Evolutionary conservation across 106 monocot genomes (phyloP).

Genomic region (Chionographis japonica): DNA sequence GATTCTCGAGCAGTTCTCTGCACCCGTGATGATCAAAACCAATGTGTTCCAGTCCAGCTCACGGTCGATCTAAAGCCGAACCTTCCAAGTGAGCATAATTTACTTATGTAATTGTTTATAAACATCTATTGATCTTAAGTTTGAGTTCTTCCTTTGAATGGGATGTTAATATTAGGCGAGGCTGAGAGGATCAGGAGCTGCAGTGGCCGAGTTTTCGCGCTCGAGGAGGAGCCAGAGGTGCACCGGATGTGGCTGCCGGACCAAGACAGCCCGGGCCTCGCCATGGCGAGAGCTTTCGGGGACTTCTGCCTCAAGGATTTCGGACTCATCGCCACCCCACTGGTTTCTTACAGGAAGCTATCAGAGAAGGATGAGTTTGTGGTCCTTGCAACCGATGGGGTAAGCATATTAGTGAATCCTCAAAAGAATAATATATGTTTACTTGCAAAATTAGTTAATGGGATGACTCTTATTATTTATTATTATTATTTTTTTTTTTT

Average conservation of each 20-base stretch:
- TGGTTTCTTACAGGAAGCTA: slow-evolving; percentile 31
- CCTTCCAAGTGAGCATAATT: slow-evolving; percentile 29
- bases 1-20: slow-evolving; percentile 47
- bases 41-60: slow-evolving; percentile 38
- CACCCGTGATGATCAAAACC: slow-evolving; percentile 28
- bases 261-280: slow-evolving; percentile 44
- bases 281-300: slow-evolving; percentile 57
- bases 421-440: too few relatives aligned
- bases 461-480: too few relatives aligned
- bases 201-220: slow-evolving; percentile 45
- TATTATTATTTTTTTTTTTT: too few relatives aligned
- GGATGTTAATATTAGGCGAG: slow-evolving; percentile 21
- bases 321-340: slow-evolving; percentile 44
- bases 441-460: too few relatives aligned
- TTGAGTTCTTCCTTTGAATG: background rate
- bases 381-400: slow-evolving; percentile 56
- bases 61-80: slow-evolving; percentile 54
- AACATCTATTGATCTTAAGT: too few relatives aligned
- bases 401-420: slow-evolving; percentile 6
- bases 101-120: background rate
- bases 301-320: slow-evolving; percentile 59
- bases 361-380: slow-evolving; percentile 46
- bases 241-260: slow-evolving; percentile 50
- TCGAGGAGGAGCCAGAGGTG: slow-evolving; percentile 45
- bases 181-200: slow-evolving; percentile 40